Conservation (phyloP, 352 stramenopile genomes). For the Globisporangium irregulare region DNA sequence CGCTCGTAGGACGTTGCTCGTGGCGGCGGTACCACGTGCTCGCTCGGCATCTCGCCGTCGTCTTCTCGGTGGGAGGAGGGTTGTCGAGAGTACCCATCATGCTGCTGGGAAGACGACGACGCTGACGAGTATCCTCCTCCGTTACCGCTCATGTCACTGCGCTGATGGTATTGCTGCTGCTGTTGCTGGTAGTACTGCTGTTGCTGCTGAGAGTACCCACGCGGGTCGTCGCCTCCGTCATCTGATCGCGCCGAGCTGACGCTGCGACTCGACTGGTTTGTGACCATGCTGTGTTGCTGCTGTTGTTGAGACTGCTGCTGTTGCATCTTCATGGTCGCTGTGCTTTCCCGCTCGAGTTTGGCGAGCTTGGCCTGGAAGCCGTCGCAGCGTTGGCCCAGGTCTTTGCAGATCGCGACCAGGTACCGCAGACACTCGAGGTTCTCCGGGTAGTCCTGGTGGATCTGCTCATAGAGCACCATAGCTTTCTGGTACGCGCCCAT, state of each 20-base stretch:
- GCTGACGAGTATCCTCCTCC: slow-evolving; percentile 1
- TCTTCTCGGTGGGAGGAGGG: slow-evolving; percentile 15
- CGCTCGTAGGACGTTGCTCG: slow-evolving; percentile 33
- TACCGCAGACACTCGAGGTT: slow-evolving; percentile 92
- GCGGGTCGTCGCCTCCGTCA: slow-evolving; percentile 24
- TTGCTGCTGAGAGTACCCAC: slow-evolving; percentile 26
- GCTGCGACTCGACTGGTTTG: slow-evolving; percentile 18
- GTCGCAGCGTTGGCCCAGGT: slow-evolving; percentile 90
- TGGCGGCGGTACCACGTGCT: slow-evolving; percentile 38
- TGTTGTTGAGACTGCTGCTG: slow-evolving; percentile 27
- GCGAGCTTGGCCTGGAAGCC: slow-evolving; percentile 91
- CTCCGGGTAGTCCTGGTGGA: slow-evolving; percentile 93
- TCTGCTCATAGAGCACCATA: slow-evolving; percentile 93
- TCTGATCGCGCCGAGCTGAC: slow-evolving; percentile 25
- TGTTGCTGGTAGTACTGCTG: slow-evolving; percentile 22
- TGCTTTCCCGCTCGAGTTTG: slow-evolving; percentile 79
- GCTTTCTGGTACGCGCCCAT: slow-evolving; percentile 92
- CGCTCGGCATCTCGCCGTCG: slow-evolving; percentile 25
- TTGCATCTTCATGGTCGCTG: slow-evolving; percentile 30
- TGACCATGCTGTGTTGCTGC: slow-evolving; percentile 17
- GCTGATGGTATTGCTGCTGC: slow-evolving; percentile 22
- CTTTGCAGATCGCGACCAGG: slow-evolving; percentile 94
- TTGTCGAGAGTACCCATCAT: slow-evolving; percentile 23
- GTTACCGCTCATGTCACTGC: slow-evolving; percentile 20
- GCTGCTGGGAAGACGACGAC: background rate